A percentile compares a stretch with the other conserved stretches of the same genome.
Evolutionary conservation across 208 protist genomes (phyloP).

Genomic region (Crithidia mellificae): DNA sequence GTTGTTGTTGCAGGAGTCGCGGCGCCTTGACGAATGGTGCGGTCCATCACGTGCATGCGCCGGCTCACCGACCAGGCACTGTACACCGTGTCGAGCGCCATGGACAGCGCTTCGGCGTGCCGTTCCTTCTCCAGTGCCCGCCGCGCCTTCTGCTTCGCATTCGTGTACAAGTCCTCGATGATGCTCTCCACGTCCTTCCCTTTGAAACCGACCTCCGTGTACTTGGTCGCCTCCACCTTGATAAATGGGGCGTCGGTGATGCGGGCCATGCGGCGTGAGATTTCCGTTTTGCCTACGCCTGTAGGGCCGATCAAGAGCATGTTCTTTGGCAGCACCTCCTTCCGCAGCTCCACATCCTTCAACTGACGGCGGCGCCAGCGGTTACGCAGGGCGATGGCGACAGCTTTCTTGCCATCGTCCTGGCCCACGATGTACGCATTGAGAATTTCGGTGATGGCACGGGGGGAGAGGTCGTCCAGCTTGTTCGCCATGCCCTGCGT

Average conservation of each 20-base stretch:
- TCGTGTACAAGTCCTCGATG: slow-evolving; percentile 94
- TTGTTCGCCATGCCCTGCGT: slow-evolving; percentile 56
- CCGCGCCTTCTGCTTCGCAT: slow-evolving; percentile 89
- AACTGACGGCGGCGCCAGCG: slow-evolving; percentile 91
- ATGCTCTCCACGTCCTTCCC: slow-evolving; percentile 97
- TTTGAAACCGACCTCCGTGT: slow-evolving; percentile 96
- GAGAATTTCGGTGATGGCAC: slow-evolving; percentile 91
- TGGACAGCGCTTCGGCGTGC: slow-evolving; percentile 68
- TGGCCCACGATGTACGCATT: slow-evolving; percentile 97
- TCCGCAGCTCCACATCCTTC: slow-evolving; percentile 62
- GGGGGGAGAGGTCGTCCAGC: slow-evolving; percentile 86
- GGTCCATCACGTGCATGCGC: slow-evolving; percentile 30
- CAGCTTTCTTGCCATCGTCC: slow-evolving; percentile 93
- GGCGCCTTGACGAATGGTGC: slow-evolving; percentile 10
- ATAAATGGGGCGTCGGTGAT: slow-evolving; percentile 97
- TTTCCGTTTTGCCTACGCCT: slow-evolving; percentile 95
- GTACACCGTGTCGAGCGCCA: slow-evolving; percentile 80
- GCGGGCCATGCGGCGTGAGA: slow-evolving; percentile 95
- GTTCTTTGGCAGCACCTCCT: slow-evolving; percentile 93
- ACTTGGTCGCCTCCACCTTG: slow-evolving; percentile 99
- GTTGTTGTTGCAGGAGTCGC: background rate
- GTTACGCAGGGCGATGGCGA: slow-evolving; percentile 97
- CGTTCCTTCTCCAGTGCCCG: slow-evolving; percentile 65
- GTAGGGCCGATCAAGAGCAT: slow-evolving; percentile 94
- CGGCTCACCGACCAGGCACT: slow-evolving; percentile 62